A percentile compares a stretch with the other conserved stretches of the same genome.
These are phyloP conservation scores for Trypanosoma platydactyli DNA, from an alignment of 208 protist species.

Conservation along the genomic window DNA sequence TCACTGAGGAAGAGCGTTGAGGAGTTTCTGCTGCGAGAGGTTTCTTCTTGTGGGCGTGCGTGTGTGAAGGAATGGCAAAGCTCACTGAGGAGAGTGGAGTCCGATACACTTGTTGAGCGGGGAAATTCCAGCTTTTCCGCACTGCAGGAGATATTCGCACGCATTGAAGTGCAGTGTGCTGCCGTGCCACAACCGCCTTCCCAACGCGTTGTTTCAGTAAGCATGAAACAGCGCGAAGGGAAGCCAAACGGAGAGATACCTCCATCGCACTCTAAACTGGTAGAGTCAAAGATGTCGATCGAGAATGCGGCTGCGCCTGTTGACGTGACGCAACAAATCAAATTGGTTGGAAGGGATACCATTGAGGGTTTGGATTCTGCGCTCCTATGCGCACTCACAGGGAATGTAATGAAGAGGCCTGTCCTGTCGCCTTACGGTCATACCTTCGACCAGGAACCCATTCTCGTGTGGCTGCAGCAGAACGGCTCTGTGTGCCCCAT, in stretches of 20 bases:
- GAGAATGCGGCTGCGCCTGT: constrained; percentile 64
- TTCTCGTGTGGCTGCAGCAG: constrained; percentile 84
- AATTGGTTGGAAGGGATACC: constrained; percentile 43
- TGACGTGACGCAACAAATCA: constrained; percentile 44
- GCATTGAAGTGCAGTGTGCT: constrained; percentile 36
- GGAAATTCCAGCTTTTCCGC: constrained; percentile 65
- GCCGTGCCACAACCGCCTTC: constrained; percentile 27
- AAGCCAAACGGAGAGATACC: constrained; percentile 72
- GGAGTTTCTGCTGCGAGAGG: constrained; percentile 70
- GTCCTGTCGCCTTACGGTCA: constrained; percentile 90
- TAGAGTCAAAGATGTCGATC: constrained; percentile 71
- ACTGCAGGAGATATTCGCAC: constrained; percentile 59
- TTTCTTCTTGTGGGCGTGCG: constrained; percentile 58
- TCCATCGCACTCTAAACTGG: constrained; percentile 40
- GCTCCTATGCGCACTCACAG: constrained; percentile 84
- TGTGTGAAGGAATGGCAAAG: constrained; percentile 83
- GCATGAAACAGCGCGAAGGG: not conserved
- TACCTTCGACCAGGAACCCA: constrained; percentile 85
- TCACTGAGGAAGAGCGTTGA: constrained; percentile 48
- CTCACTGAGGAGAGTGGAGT: constrained; percentile 65
- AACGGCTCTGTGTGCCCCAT: constrained; percentile 91
- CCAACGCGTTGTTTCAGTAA: constrained; percentile 22
- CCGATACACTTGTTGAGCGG: constrained; percentile 65
- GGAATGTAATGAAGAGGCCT: constrained; percentile 90
- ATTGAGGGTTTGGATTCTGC: constrained; percentile 56